Conservation (phyloP, 805 yeast species). For the Geotrichum ghanense region DNA sequence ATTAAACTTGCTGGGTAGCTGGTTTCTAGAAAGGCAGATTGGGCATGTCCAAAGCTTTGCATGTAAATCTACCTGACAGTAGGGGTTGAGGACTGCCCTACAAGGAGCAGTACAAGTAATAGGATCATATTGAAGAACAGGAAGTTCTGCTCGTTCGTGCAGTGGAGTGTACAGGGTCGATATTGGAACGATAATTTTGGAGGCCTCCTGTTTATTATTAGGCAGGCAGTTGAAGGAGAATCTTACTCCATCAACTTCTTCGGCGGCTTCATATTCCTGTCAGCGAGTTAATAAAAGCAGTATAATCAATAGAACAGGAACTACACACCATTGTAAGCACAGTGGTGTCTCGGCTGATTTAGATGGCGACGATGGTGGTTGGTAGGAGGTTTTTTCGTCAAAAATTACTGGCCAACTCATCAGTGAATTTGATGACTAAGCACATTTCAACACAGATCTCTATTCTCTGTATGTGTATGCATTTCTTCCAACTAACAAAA, state of each 20-base stretch:
- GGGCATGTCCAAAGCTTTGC: conserved; percentile 80
- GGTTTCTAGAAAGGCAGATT: conserved; percentile 66
- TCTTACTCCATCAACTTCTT: conserved; percentile 53
- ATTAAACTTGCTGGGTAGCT: conserved; percentile 71
- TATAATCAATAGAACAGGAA: not conserved
- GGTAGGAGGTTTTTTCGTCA: not conserved
- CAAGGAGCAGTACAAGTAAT: conserved; percentile 71
- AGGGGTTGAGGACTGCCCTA: conserved; percentile 79
- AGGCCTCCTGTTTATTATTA: conserved; percentile 76
- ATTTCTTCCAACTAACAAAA: too few relatives aligned
- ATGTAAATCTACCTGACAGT: conserved; percentile 65
- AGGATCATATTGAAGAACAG: conserved; percentile 78
- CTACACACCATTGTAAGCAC: conserved; percentile 8
- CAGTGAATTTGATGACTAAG: not conserved
- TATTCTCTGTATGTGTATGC: too few relatives aligned
- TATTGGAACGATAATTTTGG: conserved; percentile 85
- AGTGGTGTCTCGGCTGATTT: too few relatives aligned
- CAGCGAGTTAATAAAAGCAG: too few relatives aligned
- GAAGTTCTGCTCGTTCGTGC: conserved; percentile 62
- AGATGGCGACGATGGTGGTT: too few relatives aligned
- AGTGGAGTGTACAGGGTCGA: conserved; percentile 95
- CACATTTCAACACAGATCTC: too few relatives aligned
- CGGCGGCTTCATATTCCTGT: conserved; percentile 46
- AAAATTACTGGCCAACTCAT: not conserved
- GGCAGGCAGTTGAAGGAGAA: conserved; percentile 87